These are phyloP conservation scores for Rhododendron ovatum DNA, from an alignment of 148 eudicot genomes.

Conservation along the genomic window DNA sequence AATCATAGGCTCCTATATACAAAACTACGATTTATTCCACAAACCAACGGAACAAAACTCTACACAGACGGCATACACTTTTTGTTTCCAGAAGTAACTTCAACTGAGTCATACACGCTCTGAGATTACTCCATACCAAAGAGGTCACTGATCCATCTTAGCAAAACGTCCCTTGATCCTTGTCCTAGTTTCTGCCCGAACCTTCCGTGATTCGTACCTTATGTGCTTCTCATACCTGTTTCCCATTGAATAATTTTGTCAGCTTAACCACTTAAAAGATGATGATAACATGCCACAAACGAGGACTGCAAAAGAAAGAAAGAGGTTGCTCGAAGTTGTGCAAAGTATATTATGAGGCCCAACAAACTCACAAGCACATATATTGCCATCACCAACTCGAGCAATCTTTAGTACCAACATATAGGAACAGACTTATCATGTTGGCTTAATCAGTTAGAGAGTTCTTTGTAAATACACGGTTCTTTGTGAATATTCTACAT, in stretches of 20 bases:
- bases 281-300: neutral
- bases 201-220: constrained; percentile 76
- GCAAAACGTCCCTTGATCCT: constrained; percentile 90
- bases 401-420: neutral
- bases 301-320: neutral
- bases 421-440: neutral
- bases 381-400: neutral
- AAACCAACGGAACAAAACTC: neutral
- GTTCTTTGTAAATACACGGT: too few relatives aligned
- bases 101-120: neutral
- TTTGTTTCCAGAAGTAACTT: neutral
- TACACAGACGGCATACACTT: neutral
- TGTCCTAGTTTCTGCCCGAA: constrained; percentile 66
- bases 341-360: neutral
- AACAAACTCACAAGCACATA: neutral
- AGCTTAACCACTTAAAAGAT: neutral
- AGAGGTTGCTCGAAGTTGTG: neutral
- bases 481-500: neutral
- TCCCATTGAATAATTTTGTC: neutral
- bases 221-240: constrained; percentile 81
- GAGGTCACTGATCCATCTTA: constrained; percentile 43
- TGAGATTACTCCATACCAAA: neutral
- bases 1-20: neutral
- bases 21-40: neutral
- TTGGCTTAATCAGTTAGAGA: neutral